Percentiles rank a stretch among this genome's conserved stretches.
phyloP scores from a whole-genome alignment of 306 rosid species.

The Echinosophora koreensis region DNA sequence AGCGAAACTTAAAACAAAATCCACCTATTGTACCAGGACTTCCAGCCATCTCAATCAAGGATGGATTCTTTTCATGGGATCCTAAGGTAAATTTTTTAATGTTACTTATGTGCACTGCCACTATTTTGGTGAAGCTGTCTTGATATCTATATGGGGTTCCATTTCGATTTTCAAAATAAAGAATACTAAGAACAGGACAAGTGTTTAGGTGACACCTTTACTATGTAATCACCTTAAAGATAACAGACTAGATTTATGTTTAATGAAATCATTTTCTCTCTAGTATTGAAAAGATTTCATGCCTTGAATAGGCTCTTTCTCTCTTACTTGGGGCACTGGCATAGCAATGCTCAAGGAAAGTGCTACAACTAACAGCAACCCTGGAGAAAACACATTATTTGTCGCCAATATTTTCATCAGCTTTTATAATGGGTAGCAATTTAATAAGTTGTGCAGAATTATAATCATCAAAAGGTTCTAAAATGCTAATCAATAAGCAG shows the following conservation, averaged over 20 bases:
- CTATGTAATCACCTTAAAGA: too few species aligned
- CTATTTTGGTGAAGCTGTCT: slow-evolving; percentile 17
- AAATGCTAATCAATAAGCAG: slow-evolving; percentile 8
- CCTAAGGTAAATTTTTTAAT: slow-evolving; percentile 59
- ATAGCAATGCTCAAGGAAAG: too few species aligned
- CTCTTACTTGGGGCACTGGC: too few species aligned
- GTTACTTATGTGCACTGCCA: background rate
- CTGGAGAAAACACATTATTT: slow-evolving; percentile 9
- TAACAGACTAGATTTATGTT: too few species aligned
- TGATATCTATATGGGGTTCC: background rate
- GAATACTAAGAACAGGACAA: too few species aligned
- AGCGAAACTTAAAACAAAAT: slow-evolving; percentile 66
- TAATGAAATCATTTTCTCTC: too few species aligned
- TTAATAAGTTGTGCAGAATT: background rate
- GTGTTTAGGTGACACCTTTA: too few species aligned
- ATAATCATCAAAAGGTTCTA: background rate
- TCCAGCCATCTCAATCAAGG: slow-evolving; percentile 77
- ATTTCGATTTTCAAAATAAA: background rate
- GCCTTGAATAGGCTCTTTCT: too few species aligned
- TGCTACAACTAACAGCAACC: background rate
- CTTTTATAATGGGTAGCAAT: background rate
- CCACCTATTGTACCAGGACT: slow-evolving; percentile 71
- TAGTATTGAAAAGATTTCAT: too few species aligned
- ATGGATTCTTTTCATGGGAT: slow-evolving; percentile 91
- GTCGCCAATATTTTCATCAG: background rate